Base-by-base conservation (phyloP, 768 basidiomycete genomes). In the Xanthoconium purpureum region DNA sequence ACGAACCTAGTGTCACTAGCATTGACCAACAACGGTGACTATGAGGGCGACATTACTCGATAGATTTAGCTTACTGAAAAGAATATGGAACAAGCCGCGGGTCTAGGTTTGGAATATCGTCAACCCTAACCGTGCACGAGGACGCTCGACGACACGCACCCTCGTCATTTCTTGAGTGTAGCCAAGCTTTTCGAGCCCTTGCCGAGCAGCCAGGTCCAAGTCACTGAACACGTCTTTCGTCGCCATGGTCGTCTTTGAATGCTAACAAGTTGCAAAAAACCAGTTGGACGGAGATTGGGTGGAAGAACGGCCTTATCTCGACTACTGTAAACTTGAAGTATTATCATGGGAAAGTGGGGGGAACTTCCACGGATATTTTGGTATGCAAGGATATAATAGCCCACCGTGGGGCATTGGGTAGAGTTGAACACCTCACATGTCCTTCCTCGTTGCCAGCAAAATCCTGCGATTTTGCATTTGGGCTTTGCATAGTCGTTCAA, bases 81-180 rank as follows among this genome's bases (percentile, higher is more conserved):
- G 66, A 20, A 80, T 76, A 49, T 84, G 82, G 43, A 73, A 74
- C 55, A 82, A 55, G 20, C 82, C 82, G 8, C 82, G 77, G 15
- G 77, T 74, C 82, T 82, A 53, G 15, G 20, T 28, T 8, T 20
- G 44, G 36, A 45, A 32, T 50, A 9, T 37, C 9, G 32, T 59
- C 52, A 45, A 35, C 44, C 6, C 30, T n/a, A 18, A 39, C 38
- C 12, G 32, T 32, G 50, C 6, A 42, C 24, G 14, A 29, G 18
- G 6, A 6, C 20, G 10, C 20, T 47, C 6, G 12, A 10, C 13
- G 17, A 47, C 7, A 37, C 61, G n/a, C 60, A 83, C 84, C 57
- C 81, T 73, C 2, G 75, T 74, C 68, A 84, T 73, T 61, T 84
- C 81, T 56, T 84, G 80, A 48, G 73, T 72, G 66, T 84, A 84